A percentile compares a stretch with the other conserved stretches of the same genome.
phyloP scores from a whole-genome alignment of 768 basidiomycete genomes.

The Podaxis rugospora region DNA sequence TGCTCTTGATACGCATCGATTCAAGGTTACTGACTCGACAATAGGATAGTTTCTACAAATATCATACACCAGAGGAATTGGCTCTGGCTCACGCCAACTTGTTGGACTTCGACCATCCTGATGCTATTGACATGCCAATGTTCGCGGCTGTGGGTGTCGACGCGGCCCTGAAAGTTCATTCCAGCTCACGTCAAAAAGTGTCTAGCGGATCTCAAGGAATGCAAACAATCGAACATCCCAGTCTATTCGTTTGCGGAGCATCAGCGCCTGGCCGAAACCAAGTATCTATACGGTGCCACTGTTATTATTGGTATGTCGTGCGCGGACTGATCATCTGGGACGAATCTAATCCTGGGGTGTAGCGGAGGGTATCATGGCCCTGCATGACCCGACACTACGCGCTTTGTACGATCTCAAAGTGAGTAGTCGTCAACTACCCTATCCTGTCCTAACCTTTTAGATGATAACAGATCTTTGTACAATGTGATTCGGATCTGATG shows the following conservation, averaged over 20 bases:
- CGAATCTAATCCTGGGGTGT: conserved; percentile 33
- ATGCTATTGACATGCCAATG: conserved; percentile 86
- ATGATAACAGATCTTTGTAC: conserved; percentile 67
- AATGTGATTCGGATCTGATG: conserved; percentile 96
- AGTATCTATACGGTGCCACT: conserved; percentile 90
- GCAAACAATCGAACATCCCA: conserved; percentile 83
- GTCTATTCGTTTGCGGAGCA: conserved; percentile 93
- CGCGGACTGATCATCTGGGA: not conserved
- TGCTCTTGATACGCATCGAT: not conserved
- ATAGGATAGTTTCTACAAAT: conserved; percentile 93
- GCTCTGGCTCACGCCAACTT: conserved; percentile 76
- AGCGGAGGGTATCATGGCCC: conserved; percentile 91
- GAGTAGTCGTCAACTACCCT: conserved; percentile 5
- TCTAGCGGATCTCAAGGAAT: conserved; percentile 77
- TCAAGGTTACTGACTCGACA: not conserved
- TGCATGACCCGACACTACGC: conserved; percentile 76
- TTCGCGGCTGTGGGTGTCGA: conserved; percentile 66
- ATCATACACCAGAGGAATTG: conserved; percentile 74
- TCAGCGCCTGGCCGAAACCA: conserved; percentile 71
- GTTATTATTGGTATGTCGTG: conserved; percentile 71
- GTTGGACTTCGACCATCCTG: conserved; percentile 88
- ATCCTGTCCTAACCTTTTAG: not conserved
- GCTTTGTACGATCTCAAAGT: conserved; percentile 91
- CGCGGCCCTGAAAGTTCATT: not conserved
- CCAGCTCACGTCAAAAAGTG: conserved; percentile 45